Evolutionary conservation across 495 filamentous ascomycete genomes (phyloP), one percentile per base, ranked within the genome.

Genomic region (Xylaria acuta): DNA sequence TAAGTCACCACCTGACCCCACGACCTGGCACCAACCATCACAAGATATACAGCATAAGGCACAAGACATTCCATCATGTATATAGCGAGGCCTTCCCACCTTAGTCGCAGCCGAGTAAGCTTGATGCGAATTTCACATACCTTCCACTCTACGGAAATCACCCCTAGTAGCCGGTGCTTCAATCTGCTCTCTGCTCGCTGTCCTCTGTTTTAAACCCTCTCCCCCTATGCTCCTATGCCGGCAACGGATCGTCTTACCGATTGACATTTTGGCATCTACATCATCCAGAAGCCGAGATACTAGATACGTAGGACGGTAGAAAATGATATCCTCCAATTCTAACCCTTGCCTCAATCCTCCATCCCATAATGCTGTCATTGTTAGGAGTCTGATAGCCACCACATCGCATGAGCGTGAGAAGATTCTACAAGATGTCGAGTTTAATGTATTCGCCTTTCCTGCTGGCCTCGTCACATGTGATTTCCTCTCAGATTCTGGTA

Each of bases 21-120:
- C 80, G 9, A 80, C 83, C 3, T 85, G 85, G 66, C 78, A 77
- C 4, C 77, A 86, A 51, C 82, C 95, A 30, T 25, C 58, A 60
- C 58, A 38, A 34, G 11, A 20, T 36, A 32, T 38, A 36, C 7
- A n/a, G 16, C 9, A n/a, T 16, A 38, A 36, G 54, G n/a, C 18
- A 38, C 25, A 12, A 60, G 58, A 38, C 1, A 30, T 16, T 3
- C 22, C 11, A 8, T 49, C 49, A 32, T 59, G 30, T 60, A 60
- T 60, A 60, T 60, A 60, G 32, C 7, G n/a, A 36, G 7, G 18
- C 18, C 1, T 38, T 38, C 18, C 58, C 34, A 40, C 11, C 51
- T 38, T n/a, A 22, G 3, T 16, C 4, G 34, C 32, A 22, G 12
- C 30, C 8, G n/a, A 22, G 5, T 12, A 18, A 60, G n/a, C 32